A percentile compares a stretch with the other conserved stretches of the same genome.
phyloP scores from a whole-genome alignment of 305 asterid species.

The Petunia hybrid region DNA sequence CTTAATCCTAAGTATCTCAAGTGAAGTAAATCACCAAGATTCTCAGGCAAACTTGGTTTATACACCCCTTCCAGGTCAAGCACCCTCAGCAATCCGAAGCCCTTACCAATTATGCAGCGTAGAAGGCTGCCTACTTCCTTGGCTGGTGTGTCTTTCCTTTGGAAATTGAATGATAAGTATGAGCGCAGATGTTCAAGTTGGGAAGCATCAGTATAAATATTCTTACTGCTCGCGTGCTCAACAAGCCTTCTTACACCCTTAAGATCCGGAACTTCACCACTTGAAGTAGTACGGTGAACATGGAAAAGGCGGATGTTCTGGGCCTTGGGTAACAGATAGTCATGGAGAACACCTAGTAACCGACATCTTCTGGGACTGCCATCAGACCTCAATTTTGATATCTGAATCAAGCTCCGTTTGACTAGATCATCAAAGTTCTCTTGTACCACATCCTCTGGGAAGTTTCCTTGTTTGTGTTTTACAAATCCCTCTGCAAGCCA shows the following conservation, averaged over 20 bases:
- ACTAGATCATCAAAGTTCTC: constrained; percentile 47
- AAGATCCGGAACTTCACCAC: not conserved
- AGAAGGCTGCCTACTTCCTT: constrained; percentile 47
- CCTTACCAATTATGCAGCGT: constrained; percentile 40
- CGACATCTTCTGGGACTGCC: constrained; percentile 60
- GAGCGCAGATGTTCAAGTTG: constrained; percentile 41
- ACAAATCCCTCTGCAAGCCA: constrained; percentile 71
- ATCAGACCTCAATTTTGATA: constrained; percentile 55
- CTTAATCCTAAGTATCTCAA: constrained; percentile 64
- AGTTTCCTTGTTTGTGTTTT: not conserved
- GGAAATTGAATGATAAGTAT: constrained; percentile 54
- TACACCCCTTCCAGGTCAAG: constrained; percentile 67
- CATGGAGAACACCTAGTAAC: constrained; percentile 52
- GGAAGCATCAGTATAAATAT: constrained; percentile 22
- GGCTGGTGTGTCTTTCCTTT: constrained; percentile 58
- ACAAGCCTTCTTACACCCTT: constrained; percentile 48
- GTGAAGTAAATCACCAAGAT: constrained; percentile 54
- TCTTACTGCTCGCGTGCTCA: constrained; percentile 42
- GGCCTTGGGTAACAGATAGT: constrained; percentile 42
- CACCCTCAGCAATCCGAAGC: constrained; percentile 58
- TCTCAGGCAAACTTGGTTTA: constrained; percentile 58
- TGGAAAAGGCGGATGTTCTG: constrained; percentile 47
- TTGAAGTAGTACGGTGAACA: constrained; percentile 27
- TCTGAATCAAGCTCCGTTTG: constrained; percentile 54
- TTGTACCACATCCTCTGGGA: constrained; percentile 45